Evolutionary conservation across 1,139 yeast genomes (phyloP).

Genomic region (Candida gigantensis): DNA sequence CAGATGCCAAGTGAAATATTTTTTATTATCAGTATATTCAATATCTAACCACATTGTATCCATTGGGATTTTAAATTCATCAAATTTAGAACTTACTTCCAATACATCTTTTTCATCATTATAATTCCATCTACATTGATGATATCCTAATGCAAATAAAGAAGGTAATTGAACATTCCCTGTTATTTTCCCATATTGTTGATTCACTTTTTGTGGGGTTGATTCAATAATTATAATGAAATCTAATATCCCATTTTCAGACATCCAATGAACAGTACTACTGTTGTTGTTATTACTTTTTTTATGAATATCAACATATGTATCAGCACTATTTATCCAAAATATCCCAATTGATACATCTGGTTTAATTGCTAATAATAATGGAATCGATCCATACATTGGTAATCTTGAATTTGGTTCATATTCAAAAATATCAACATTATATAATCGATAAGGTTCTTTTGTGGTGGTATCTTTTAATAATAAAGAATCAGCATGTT

Average conservation of each 20-base stretch:
- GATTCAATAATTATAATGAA: slow-evolving; percentile 67
- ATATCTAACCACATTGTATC: slow-evolving; percentile 96
- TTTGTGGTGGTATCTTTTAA: slow-evolving; percentile 63
- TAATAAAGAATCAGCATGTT: slow-evolving; percentile 81
- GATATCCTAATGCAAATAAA: slow-evolving; percentile 81
- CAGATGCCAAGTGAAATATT: slow-evolving; percentile 89
- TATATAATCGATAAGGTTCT: slow-evolving; percentile 81
- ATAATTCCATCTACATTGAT: slow-evolving; percentile 97
- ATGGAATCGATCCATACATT: slow-evolving; percentile 94
- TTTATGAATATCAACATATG: slow-evolving; percentile 74
- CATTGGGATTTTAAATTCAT: slow-evolving; percentile 73
- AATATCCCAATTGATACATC: slow-evolving; percentile 71
- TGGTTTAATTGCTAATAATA: slow-evolving; percentile 68
- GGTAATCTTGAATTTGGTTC: slow-evolving; percentile 80
- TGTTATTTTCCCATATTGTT: slow-evolving; percentile 68
- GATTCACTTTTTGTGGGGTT: slow-evolving; percentile 59
- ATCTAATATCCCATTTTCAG: slow-evolving; percentile 85
- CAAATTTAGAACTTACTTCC: slow-evolving; percentile 68
- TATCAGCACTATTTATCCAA: slow-evolving; percentile 94
- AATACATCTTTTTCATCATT: slow-evolving; percentile 84
- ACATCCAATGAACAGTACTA: slow-evolving; percentile 85
- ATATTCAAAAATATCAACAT: slow-evolving; percentile 94
- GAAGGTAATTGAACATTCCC: slow-evolving; percentile 81
- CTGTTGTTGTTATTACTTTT: no score
- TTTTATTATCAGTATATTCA: slow-evolving; percentile 83